Conservation (phyloP, 768 basidiomycete genomes). For the Floccularia luteovirens region DNA sequence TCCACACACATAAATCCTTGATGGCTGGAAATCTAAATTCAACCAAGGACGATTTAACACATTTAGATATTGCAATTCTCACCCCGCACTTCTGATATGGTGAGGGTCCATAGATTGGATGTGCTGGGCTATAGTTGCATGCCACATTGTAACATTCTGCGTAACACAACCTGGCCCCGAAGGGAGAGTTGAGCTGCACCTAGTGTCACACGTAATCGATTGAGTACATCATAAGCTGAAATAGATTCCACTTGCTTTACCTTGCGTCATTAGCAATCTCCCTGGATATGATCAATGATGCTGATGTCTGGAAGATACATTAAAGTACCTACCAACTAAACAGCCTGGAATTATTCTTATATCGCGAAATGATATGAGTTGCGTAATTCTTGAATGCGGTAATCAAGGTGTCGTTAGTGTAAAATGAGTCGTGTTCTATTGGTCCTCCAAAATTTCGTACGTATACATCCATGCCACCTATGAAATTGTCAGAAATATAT, state of each 20-base stretch:
- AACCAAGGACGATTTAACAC: background rate
- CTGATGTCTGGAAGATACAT: background rate
- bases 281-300: constrained; percentile 22
- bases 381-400: constrained; percentile 52
- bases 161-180: constrained; percentile 36
- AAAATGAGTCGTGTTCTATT: constrained; percentile 52
- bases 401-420: constrained; percentile 39
- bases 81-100: constrained; percentile 62
- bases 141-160: constrained; percentile 50
- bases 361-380: constrained; percentile 44
- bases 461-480: constrained; percentile 64
- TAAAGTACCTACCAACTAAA: constrained; percentile 38
- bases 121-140: constrained; percentile 33
- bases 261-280: constrained; percentile 64
- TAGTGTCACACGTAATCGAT: constrained; percentile 17
- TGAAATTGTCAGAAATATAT: constrained; percentile 1
- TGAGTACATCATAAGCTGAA: constrained; percentile 1
- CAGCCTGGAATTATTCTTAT: constrained; percentile 42
- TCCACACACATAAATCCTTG: constrained; percentile 53
- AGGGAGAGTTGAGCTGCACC: constrained; percentile 50
- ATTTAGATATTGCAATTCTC: constrained; percentile 9
- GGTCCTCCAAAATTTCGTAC: constrained; percentile 38
- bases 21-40: constrained; percentile 17
- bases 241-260: constrained; percentile 16
- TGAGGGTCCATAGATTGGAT: constrained; percentile 47